Evolutionary conservation across 306 rosid species (phyloP).

Genomic region (Lathyrus aphaca): DNA sequence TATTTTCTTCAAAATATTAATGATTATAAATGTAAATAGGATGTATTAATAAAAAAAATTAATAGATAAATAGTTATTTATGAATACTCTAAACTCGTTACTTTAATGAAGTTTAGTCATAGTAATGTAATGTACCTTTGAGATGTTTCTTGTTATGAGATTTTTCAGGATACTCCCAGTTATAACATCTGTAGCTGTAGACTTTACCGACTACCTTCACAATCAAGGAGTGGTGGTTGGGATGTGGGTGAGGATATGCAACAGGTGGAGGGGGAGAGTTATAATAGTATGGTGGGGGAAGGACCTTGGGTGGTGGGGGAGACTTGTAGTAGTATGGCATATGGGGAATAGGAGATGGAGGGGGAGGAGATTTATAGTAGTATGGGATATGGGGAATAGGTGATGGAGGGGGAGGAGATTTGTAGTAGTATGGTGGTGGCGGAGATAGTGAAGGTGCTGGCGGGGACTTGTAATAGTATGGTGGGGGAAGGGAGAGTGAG

Average conservation of each 20-base stretch:
- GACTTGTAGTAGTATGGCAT: constrained; percentile 26
- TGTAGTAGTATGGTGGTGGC: constrained; percentile 2
- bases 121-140: constrained; percentile 54
- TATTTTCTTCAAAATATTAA: too few relatives aligned
- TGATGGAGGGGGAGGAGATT: constrained; percentile 51
- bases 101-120: neutral
- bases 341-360: constrained; percentile 42
- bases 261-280: too few relatives aligned
- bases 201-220: constrained; percentile 89
- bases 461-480: constrained; percentile 17
- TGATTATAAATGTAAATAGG: neutral
- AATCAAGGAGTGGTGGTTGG: constrained; percentile 54
- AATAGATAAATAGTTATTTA: neutral
- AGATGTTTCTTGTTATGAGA: constrained; percentile 87
- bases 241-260: too few relatives aligned
- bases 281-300: constrained; percentile 46
- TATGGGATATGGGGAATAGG: neutral
- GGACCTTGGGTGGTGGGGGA: constrained; percentile 21
- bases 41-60: neutral
- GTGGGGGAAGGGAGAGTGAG: neutral
- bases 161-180: constrained; percentile 73
- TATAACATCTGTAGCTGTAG: constrained; percentile 77
- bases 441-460: constrained; percentile 9
- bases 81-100: neutral
- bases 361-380: constrained; percentile 42